A percentile compares a stretch with the other conserved stretches of the same genome.
Evolutionary conservation across 371 early-diverging fungal species (phyloP).

Genomic region (Racocetra persica): DNA sequence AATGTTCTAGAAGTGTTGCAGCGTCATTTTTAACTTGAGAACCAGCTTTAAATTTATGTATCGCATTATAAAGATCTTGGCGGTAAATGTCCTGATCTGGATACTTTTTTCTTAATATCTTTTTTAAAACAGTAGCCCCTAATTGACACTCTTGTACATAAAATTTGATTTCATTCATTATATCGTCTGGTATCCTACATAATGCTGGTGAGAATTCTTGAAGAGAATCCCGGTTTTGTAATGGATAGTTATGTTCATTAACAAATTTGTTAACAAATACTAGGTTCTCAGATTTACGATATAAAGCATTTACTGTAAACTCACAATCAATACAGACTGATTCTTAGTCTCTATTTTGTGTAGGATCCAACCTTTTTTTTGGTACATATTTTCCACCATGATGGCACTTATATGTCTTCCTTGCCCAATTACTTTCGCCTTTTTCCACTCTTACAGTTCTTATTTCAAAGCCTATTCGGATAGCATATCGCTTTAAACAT

Average conservation of each 20-base stretch:
- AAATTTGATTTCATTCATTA: not conserved
- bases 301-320: not conserved
- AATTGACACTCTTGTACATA: not conserved
- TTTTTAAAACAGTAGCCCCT: not conserved
- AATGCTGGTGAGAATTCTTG: not conserved
- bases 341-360: not conserved
- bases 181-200: not conserved
- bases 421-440: not conserved
- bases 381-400: not conserved
- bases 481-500: no score
- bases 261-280: slow-evolving; percentile 12
- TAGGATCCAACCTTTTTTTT: not conserved
- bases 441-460: no score
- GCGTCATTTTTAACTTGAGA: not conserved
- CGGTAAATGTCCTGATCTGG: not conserved
- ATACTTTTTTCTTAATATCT: not conserved
- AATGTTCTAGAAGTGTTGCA: not conserved
- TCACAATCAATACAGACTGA: not conserved
- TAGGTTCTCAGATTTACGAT: not conserved
- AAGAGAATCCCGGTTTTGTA: not conserved
- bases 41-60: not conserved
- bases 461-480: no score
- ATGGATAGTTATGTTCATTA: not conserved
- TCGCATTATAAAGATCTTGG: not conserved
- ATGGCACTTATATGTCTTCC: not conserved